Evolutionary conservation across 1,284 basidiomycete species (phyloP).

Genomic region (Malassezia arunalokei): DNA sequence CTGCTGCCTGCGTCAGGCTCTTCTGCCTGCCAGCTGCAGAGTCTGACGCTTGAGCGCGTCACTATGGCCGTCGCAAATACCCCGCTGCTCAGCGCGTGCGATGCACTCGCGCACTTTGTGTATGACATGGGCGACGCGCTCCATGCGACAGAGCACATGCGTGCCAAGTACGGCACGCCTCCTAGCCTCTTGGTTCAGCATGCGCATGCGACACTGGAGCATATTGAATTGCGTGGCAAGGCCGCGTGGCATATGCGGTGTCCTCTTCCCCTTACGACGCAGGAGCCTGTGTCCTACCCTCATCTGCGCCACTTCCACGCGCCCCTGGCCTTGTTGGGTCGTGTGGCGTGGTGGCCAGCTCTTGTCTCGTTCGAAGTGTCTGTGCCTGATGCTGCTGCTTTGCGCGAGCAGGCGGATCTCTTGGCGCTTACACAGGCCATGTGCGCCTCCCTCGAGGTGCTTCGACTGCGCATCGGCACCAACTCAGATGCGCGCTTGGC

Average conservation of each 20-base stretch:
- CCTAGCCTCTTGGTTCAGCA: neutral
- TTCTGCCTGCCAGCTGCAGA: too few relatives aligned
- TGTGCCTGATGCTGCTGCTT: neutral
- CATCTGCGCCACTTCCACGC: neutral
- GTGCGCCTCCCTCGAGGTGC: neutral
- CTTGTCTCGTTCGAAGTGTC: neutral
- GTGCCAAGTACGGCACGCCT: neutral
- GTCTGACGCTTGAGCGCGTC: too few relatives aligned
- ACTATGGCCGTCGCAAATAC: neutral
- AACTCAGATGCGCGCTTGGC: constrained; percentile 4
- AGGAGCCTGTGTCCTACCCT: neutral
- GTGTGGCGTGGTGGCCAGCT: neutral
- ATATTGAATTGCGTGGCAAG: neutral
- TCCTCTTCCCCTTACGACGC: neutral
- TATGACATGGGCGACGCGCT: constrained; percentile 1
- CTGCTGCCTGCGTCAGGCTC: too few relatives aligned
- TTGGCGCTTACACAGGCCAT: constrained; percentile 1
- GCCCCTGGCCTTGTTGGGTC: neutral
- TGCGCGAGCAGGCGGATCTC: neutral
- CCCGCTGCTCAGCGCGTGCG: neutral
- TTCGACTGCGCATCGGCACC: neutral
- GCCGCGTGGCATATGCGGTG: neutral
- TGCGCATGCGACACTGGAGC: neutral
- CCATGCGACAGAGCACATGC: constrained; percentile 4
- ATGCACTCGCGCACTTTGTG: neutral